A percentile compares a stretch with the other conserved stretches of the same genome.
Conservation (phyloP, 2,329 filamentous ascomycete species). For the Pseudodiploospora longispora region DNA sequence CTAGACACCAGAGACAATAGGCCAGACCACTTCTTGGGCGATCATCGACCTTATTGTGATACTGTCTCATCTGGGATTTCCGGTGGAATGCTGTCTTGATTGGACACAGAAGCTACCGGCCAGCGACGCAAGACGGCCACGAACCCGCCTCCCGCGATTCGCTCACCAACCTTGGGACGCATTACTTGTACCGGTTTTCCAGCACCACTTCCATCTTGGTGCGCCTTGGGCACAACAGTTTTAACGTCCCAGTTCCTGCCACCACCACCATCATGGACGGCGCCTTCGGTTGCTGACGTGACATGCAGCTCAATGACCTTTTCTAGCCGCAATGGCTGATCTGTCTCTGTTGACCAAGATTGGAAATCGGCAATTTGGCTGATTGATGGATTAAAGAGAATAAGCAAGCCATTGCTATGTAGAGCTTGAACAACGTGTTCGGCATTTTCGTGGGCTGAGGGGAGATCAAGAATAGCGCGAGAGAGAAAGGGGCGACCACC, state of each 20-base stretch:
- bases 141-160: conserved; percentile 32
- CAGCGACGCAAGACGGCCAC: conserved; percentile 29
- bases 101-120: conserved; percentile 12
- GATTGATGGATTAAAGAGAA: conserved; percentile 69
- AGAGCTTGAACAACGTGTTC: conserved; percentile 47
- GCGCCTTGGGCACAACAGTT: conserved; percentile 28
- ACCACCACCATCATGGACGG: conserved; percentile 37
- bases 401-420: conserved; percentile 54
- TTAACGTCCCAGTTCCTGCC: conserved; percentile 59
- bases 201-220: conserved; percentile 11
- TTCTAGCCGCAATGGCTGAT: conserved; percentile 48
- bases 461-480: conserved; percentile 67
- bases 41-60: background rate
- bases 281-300: conserved; percentile 29
- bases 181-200: conserved; percentile 28
- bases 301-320: conserved; percentile 50
- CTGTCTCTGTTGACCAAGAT: conserved; percentile 38
- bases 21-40: too few species aligned
- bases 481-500: conserved; percentile 53
- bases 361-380: conserved; percentile 64
- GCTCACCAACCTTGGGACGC: conserved; percentile 33
- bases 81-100: conserved; percentile 1
- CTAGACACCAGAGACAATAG: too few species aligned
- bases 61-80: background rate
- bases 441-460: conserved; percentile 45